phyloP scores from a whole-genome alignment of 1,284 basidiomycete genomes.

The Rhodotorula glutinis region DNA sequence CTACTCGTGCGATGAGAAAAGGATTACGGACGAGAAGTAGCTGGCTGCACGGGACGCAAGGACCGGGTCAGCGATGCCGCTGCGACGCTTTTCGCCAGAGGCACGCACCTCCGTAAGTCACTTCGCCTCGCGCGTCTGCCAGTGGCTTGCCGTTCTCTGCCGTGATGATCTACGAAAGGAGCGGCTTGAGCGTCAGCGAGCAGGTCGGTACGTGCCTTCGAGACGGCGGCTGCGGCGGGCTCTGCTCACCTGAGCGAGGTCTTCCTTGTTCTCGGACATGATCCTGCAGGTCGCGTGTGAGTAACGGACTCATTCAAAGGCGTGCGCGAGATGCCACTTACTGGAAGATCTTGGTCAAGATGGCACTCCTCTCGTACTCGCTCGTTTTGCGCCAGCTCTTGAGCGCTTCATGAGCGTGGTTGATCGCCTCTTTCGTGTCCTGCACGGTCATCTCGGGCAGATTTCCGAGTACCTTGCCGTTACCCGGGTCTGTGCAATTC shows the following conservation, averaged over 20 bases:
- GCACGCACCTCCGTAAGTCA: constrained; percentile 38
- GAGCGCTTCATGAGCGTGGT: constrained; percentile 71
- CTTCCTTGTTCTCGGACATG: constrained; percentile 57
- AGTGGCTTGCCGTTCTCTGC: constrained; percentile 90
- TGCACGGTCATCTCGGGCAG: constrained; percentile 79
- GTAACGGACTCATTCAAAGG: background rate
- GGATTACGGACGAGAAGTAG: constrained; percentile 21
- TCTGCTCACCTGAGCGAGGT: constrained; percentile 58
- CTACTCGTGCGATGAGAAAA: no score
- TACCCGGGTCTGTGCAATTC: constrained; percentile 70
- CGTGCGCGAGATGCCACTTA: background rate
- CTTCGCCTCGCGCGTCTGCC: constrained; percentile 61
- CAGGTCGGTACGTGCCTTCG: no score
- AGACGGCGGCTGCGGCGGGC: no score
- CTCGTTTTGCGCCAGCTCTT: constrained; percentile 76
- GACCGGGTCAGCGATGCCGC: background rate
- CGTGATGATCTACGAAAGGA: constrained; percentile 51
- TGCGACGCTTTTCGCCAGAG: no score
- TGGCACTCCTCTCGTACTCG: constrained; percentile 65
- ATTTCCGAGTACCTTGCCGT: constrained; percentile 69
- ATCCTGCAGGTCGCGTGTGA: constrained; percentile 14
- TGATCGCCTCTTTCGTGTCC: constrained; percentile 76
- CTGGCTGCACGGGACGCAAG: constrained; percentile 9
- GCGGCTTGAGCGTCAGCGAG: background rate
- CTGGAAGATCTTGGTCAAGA: constrained; percentile 41